Evolutionary conservation across 2,329 filamentous ascomycete genomes (phyloP).

Genomic region (Cercospora zeina): DNA sequence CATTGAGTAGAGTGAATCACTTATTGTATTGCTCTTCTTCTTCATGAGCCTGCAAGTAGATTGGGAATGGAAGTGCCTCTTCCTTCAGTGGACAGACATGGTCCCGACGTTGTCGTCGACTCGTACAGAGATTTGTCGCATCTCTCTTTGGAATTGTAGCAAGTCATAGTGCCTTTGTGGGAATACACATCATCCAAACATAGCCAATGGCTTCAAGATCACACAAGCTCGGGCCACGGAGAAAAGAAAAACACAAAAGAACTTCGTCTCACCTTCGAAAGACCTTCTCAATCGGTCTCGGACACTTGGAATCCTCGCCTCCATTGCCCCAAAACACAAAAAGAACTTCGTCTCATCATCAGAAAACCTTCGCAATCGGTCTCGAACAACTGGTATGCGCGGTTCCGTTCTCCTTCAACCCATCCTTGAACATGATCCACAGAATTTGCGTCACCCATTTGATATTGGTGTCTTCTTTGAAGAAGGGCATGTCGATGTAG

Average conservation of each 20-base stretch:
- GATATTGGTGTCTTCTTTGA: accelerated
- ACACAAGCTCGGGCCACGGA: too few relatives aligned
- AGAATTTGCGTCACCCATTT: neutral
- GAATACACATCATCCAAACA: too few relatives aligned
- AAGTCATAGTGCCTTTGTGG: too few relatives aligned
- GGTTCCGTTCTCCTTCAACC: neutral
- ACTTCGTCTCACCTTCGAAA: too few relatives aligned
- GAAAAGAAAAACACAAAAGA: neutral
- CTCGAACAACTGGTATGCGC: neutral
- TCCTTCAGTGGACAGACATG: neutral
- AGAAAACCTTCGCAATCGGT: neutral
- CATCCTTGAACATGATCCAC: neutral
- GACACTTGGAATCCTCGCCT: neutral
- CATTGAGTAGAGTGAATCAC: neutral
- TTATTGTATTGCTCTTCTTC: neutral
- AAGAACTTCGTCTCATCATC: neutral
- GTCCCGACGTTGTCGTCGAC: neutral
- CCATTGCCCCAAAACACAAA: neutral
- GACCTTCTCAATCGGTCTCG: neutral
- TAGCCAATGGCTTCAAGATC: too few relatives aligned
- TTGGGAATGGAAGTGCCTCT: neutral
- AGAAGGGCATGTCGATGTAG: neutral
- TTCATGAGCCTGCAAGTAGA: neutral
- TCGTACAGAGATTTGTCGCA: too few relatives aligned
- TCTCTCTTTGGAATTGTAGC: too few relatives aligned